These are phyloP conservation scores for Russula emetica DNA, from an alignment of 768 basidiomycete genomes.

Conservation along the genomic window DNA sequence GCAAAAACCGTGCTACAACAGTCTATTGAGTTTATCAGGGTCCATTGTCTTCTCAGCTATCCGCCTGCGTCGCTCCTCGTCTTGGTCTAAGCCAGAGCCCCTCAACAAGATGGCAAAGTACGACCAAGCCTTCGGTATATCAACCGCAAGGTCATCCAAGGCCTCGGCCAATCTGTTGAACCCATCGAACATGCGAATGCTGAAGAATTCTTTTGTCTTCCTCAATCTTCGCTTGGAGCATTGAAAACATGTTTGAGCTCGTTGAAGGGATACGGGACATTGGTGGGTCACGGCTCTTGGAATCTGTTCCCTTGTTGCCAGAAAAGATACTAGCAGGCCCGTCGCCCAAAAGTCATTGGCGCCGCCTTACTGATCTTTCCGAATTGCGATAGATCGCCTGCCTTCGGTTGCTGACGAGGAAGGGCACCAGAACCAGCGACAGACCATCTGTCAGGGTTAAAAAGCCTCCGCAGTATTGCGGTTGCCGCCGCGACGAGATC, in stretches of 20 bases:
- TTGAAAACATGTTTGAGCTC: conserved; percentile 81
- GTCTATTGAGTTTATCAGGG: conserved; percentile 50
- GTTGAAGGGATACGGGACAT: conserved; percentile 71
- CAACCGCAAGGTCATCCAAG: conserved; percentile 85
- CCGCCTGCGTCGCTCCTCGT: conserved; percentile 52
- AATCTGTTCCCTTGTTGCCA: conserved; percentile 53
- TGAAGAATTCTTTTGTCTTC: conserved; percentile 89
- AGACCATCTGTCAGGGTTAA: conserved; percentile 86
- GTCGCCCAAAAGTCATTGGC: conserved; percentile 70
- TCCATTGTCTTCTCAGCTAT: conserved; percentile 61
- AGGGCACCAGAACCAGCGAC: conserved; percentile 28
- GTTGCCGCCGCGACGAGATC: conserved; percentile 82
- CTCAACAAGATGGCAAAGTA: conserved; percentile 73
- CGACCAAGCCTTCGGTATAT: conserved; percentile 81
- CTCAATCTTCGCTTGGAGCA: conserved; percentile 76
- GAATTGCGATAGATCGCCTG: conserved; percentile 81
- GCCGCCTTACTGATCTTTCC: conserved; percentile 74
- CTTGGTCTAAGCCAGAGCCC: conserved; percentile 54
- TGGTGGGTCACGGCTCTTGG: conserved; percentile 57
- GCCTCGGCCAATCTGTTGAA: conserved; percentile 65
- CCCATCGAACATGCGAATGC: conserved; percentile 75
- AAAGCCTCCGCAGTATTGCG: conserved; percentile 53
- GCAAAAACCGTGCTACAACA: conserved; percentile 18
- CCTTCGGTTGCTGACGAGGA: conserved; percentile 63
- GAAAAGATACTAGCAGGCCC: conserved; percentile 83